Percentiles rank a stretch among this genome's conserved stretches.
Evolutionary conservation across 208 protist species (phyloP).

Genomic region (Angomonas desouzai): DNA sequence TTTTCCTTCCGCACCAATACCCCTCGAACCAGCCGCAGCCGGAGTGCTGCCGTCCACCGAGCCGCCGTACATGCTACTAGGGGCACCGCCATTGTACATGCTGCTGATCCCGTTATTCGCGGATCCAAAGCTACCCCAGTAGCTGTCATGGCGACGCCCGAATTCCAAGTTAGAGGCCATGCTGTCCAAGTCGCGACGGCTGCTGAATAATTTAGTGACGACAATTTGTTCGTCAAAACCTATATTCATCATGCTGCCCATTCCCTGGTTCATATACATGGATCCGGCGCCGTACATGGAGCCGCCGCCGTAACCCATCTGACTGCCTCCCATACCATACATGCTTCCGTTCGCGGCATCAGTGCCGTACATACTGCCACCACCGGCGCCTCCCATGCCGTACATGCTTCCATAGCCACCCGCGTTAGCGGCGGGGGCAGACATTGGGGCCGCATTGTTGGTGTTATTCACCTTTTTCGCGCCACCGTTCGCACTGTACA

Average conservation of each 20-base stretch:
- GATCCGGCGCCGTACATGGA: slow-evolving; percentile 32
- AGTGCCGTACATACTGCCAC: slow-evolving; percentile 13
- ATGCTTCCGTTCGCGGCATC: slow-evolving; percentile 12
- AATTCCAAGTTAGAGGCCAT: slow-evolving; percentile 45
- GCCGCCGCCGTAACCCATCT: slow-evolving; percentile 38
- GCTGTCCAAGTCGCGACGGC: slow-evolving; percentile 49
- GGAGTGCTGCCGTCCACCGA: neutral
- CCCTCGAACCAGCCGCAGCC: neutral
- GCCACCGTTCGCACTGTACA: neutral
- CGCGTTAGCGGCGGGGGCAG: neutral
- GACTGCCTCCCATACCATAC: slow-evolving; percentile 17
- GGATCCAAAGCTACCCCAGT: slow-evolving; percentile 33
- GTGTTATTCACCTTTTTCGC: neutral
- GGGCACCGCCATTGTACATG: neutral
- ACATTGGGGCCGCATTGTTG: neutral
- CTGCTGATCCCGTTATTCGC: neutral
- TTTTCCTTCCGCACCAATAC: slow-evolving; percentile 12
- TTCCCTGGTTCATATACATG: slow-evolving; percentile 10
- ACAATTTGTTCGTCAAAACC: slow-evolving; percentile 37
- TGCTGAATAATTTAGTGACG: slow-evolving; percentile 70
- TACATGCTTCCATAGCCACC: slow-evolving; percentile 10
- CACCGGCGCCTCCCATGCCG: slow-evolving; percentile 10
- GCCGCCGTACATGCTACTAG: neutral
- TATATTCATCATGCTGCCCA: slow-evolving; percentile 14
- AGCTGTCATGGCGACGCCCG: slow-evolving; percentile 42